A percentile compares a stretch with the other conserved stretches of the same genome.
phyloP scores from a whole-genome alignment of 2,329 filamentous ascomycete genomes.

The Fusarium metavorans region DNA sequence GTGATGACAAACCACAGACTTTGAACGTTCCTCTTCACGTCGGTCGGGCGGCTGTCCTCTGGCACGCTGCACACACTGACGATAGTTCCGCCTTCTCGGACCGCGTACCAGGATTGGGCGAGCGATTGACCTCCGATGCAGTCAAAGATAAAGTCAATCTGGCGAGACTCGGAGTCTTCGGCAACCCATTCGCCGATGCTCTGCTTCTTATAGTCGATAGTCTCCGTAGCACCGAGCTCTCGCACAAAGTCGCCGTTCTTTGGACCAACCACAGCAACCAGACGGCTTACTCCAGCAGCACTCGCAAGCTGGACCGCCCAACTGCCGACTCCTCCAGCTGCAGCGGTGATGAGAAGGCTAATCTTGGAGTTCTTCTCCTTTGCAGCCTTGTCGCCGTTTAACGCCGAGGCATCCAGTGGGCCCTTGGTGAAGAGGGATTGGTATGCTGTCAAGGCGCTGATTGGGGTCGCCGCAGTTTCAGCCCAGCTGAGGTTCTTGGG shows the following conservation, averaged over 20 bases:
- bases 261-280: conserved; percentile 7
- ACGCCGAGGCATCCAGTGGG: background rate
- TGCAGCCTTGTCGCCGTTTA: background rate
- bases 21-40: conserved; percentile 15
- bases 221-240: conserved; percentile 23
- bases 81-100: conserved; percentile 20
- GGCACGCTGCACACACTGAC: conserved; percentile 21
- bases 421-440: conserved; percentile 49
- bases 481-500: conserved; percentile 49
- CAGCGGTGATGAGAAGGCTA: conserved; percentile 23
- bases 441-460: conserved; percentile 56
- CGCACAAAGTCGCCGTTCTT: conserved; percentile 9
- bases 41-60: conserved; percentile 18
- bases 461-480: conserved; percentile 53
- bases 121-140: conserved; percentile 28
- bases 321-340: conserved; percentile 22
- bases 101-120: conserved; percentile 22
- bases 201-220: conserved; percentile 28
- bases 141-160: conserved; percentile 31
- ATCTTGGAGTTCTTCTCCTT: conserved; percentile 7
- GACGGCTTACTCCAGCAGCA: conserved; percentile 1
- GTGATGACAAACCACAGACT: conserved; percentile 29
- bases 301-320: conserved; percentile 30
- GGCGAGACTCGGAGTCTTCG: background rate
- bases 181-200: conserved; percentile 21